Conservation (phyloP, 106 monocot species). For the Dendrobium catenatum region DNA sequence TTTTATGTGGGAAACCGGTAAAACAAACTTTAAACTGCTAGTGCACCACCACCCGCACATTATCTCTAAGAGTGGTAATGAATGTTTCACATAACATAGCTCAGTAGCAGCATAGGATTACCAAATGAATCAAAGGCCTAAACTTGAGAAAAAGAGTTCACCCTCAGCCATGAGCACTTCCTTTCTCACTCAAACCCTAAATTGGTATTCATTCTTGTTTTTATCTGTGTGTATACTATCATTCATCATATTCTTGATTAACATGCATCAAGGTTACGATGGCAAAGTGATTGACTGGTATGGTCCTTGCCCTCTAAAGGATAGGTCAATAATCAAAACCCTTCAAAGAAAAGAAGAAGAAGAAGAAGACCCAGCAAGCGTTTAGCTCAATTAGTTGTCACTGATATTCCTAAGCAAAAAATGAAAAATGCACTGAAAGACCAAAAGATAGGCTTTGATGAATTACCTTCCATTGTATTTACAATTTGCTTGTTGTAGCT, state of each 20-base stretch:
- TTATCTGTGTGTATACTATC: too few relatives aligned
- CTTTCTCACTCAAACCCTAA: neutral
- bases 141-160: neutral
- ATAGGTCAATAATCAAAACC: too few relatives aligned
- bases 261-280: too few relatives aligned
- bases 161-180: neutral
- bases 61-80: neutral
- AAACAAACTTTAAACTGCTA: neutral
- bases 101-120: neutral
- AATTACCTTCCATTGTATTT: conserved; percentile 2
- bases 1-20: neutral
- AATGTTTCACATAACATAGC: neutral
- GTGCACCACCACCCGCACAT: neutral
- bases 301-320: too few relatives aligned
- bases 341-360: too few relatives aligned
- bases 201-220: neutral
- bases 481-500: neutral
- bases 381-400: too few relatives aligned
- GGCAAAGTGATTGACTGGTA: too few relatives aligned
- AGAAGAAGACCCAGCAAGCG: too few relatives aligned
- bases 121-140: neutral
- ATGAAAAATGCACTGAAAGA: neutral
- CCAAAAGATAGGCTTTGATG: neutral
- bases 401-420: too few relatives aligned
- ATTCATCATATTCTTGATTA: too few relatives aligned